phyloP scores from a whole-genome alignment of 2,329 filamentous ascomycete genomes.

The Scolecobasidium constrictum region DNA sequence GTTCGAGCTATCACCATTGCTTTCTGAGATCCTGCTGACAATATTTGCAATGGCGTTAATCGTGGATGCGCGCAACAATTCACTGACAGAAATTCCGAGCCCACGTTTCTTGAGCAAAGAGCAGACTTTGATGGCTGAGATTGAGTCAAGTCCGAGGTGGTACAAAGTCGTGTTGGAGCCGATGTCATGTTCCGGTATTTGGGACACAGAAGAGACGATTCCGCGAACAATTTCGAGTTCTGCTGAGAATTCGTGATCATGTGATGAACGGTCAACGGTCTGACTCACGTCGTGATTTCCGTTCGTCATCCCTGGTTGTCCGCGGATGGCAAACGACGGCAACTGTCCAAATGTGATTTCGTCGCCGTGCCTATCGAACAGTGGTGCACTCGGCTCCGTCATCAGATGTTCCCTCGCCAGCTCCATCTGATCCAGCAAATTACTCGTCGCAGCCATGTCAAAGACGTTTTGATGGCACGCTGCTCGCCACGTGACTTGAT shows the following conservation, averaged over 20 bases:
- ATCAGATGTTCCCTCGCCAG: constrained; percentile 47
- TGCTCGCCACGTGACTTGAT: constrained; percentile 55
- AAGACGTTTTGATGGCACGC: constrained; percentile 54
- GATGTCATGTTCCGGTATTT: constrained; percentile 47
- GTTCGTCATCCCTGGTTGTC: not conserved
- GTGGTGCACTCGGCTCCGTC: constrained; percentile 32
- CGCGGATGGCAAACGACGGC: constrained; percentile 26
- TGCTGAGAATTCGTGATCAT: constrained; percentile 4
- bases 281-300: not conserved
- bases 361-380: constrained; percentile 42
- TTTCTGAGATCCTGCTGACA: too few species aligned
- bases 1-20: too few species aligned
- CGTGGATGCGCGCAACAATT: constrained; percentile 57
- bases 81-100: constrained; percentile 55
- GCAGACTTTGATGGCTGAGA: constrained; percentile 77
- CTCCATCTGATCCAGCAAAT: constrained; percentile 51
- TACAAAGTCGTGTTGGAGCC: constrained; percentile 56
- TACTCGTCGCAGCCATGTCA: constrained; percentile 32
- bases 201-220: constrained; percentile 47
- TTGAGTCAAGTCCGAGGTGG: constrained; percentile 81
- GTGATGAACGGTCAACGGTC: constrained; percentile 1
- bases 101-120: constrained; percentile 55
- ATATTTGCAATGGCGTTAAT: constrained; percentile 50
- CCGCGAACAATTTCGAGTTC: constrained; percentile 31
- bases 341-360: constrained; percentile 56